Conservation (phyloP, 164 flowering plant species). For the Vitis vinifera region DNA sequence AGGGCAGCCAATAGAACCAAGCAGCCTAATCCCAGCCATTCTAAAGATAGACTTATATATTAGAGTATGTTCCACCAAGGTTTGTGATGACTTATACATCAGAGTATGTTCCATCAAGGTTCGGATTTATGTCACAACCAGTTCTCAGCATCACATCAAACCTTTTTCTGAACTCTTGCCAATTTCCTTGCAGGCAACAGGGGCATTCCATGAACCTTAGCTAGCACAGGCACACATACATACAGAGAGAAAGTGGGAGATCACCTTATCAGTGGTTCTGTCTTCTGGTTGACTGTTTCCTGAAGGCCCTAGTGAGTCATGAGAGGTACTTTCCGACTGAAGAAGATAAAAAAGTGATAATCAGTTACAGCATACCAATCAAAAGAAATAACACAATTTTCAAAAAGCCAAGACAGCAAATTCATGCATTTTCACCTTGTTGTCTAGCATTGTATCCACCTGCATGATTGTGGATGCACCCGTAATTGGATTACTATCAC, state of each 20-base stretch:
- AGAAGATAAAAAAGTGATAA: background rate
- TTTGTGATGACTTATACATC: too few species aligned
- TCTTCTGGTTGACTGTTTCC: constrained; percentile 35
- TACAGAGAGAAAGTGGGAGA: background rate
- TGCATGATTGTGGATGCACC: constrained; percentile 23
- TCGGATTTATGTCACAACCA: too few species aligned
- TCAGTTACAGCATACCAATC: background rate
- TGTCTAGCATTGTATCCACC: constrained; percentile 27
- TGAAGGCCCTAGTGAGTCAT: constrained; percentile 23
- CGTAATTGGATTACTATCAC: constrained; percentile 24
- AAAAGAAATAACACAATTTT: background rate
- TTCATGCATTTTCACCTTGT: constrained; percentile 27
- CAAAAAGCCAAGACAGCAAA: constrained; percentile 3
- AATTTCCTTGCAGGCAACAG: too few species aligned
- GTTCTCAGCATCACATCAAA: too few species aligned
- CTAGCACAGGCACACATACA: too few species aligned
- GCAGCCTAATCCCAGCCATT: too few species aligned
- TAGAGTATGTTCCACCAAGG: too few species aligned
- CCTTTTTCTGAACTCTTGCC: too few species aligned
- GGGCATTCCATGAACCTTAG: too few species aligned
- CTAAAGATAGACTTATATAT: too few species aligned
- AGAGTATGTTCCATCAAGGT: too few species aligned
- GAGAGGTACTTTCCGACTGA: constrained; percentile 33
- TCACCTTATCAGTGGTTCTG: constrained; percentile 45
- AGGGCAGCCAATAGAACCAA: too few species aligned